Base-by-base conservation (phyloP, 345 rosid genomes). In the Cardamine chenopodiifolia region DNA sequence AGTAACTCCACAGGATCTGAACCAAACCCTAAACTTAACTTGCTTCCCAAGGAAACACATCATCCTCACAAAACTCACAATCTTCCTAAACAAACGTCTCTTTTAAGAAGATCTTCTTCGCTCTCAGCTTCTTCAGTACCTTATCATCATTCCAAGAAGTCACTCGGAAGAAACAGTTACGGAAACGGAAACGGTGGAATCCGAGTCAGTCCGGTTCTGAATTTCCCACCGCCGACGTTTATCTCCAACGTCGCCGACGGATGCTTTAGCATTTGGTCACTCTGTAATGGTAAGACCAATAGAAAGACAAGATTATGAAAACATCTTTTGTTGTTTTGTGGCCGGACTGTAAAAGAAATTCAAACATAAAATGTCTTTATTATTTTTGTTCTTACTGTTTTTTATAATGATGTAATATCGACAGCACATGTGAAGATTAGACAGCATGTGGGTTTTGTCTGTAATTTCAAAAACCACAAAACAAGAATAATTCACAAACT, bases 1-100 rank as follows among this genome's bases (percentile, higher is more conserved):
- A 93, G 97, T 77, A 83, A 91, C 72, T 93, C 98, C 31, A 93
- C 98, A n/a, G 95, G 96, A 50, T 90, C 95, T 7, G 83, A 85
- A 44, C 89, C 81, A 39, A 86, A 79, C 73, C 91, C 86, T 14
- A 88, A 83, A 60, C 83, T 58, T 53, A 13, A 82, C 50, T 35
- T 77, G 39, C 47, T 29, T 1, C 35, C 78, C 25, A 88, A 89
- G 76, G 84, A 86, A 71, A 68, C 72, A 8, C 61, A 56, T 45
- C 53, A 62, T 5, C 3, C 65, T 34, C 59, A 64, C 15, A 84
- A 79, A 26, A 78, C 80, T 45, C 89, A 78, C 48, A 70, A 66
- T 69, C 75, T 86, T 73, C 86, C 77, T 50, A 88, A 86, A 77
- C 88, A 82, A 29, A 78, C 77, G 10, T 86, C 97, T 1, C 76